Base-by-base conservation (phyloP, 192 early-diverging fungal genomes). In the Gonapodya sp. region DNA sequence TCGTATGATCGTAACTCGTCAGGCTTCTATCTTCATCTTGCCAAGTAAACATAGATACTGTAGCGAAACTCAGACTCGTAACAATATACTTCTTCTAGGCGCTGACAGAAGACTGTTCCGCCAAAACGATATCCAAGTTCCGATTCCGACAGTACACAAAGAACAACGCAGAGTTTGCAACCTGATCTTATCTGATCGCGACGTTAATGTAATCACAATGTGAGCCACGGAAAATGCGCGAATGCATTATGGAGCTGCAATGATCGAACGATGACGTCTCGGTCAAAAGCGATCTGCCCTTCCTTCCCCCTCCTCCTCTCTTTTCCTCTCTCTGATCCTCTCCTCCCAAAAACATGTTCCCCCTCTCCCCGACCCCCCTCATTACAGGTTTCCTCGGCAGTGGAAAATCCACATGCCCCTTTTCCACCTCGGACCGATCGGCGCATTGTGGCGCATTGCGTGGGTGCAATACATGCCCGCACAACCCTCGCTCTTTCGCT, bases 351-450 rank as follows among this genome's bases (percentile, higher is more conserved):
- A 8, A 16, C 46, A 64, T 64, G 8, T 64, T 64, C 24, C 46
- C 46, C 8, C 46, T 64, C 46, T 64, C 24, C 46, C 8, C 46
- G 8, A 64, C 46, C 46, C 46, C 46, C 46, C 24, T 77, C 75
- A 34, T 77, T 34, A 77, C 75, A 32, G 75, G 75, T 34, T 77
- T 77, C 75, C 75, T 77, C 31, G 75, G 75, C 75, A 32, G 30
- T 8, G 75, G 75, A 16, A 77, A 77, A 33, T 31, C 75, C 18
- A 77, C 75, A n/a, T n/a, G n/a, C n/a, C n/a, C n/a, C n/a, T n/a
- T n/a, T n/a, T n/a, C n/a, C n/a, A n/a, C n/a, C n/a, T n/a, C n/a
- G n/a, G n/a, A n/a, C n/a, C n/a, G n/a, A n/a, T n/a, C n/a, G n/a
- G n/a, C n/a, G n/a, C n/a, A n/a, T n/a, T n/a, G n/a, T n/a, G n/a